Percentiles rank a stretch among this genome's conserved stretches.
These are phyloP conservation scores for Eucalyptus victrix DNA, from an alignment of 345 rosid genomes.

Conservation along the genomic window DNA sequence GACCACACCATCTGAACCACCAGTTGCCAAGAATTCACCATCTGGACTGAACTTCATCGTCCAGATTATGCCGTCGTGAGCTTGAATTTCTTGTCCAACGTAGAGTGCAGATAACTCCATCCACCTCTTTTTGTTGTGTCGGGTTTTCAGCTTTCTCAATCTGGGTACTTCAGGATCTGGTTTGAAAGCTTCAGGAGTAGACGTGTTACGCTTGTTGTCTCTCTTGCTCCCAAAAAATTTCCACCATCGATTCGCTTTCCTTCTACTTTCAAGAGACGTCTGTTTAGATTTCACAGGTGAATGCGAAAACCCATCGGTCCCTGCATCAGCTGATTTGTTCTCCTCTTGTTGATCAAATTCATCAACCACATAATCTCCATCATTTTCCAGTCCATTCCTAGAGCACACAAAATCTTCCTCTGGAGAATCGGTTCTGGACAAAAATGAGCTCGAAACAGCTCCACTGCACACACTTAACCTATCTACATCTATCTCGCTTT, in stretches of 20 bases:
- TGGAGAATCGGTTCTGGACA: background rate
- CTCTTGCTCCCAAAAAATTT: slow-evolving; percentile 13
- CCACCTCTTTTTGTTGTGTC: slow-evolving; percentile 46
- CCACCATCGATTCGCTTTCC: slow-evolving; percentile 40
- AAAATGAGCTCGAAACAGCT: slow-evolving; percentile 27
- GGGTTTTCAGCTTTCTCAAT: slow-evolving; percentile 38
- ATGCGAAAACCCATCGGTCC: background rate
- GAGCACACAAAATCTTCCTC: slow-evolving; percentile 10
- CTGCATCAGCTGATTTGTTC: background rate
- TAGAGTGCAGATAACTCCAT: slow-evolving; percentile 63
- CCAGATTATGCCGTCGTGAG: slow-evolving; percentile 67
- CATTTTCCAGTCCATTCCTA: slow-evolving; percentile 24
- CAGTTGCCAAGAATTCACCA: slow-evolving; percentile 67
- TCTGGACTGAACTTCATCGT: slow-evolving; percentile 83
- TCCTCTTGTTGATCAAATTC: slow-evolving; percentile 10
- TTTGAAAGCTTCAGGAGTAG: background rate
- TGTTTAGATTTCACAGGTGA: background rate
- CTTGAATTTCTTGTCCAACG: slow-evolving; percentile 51
- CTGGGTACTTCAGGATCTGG: background rate
- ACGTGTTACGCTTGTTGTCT: background rate
- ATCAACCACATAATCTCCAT: slow-evolving; percentile 29
- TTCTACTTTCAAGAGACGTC: background rate
- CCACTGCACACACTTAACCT: slow-evolving; percentile 34
- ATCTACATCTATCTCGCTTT: background rate
- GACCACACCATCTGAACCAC: slow-evolving; percentile 77